Base-by-base conservation (phyloP, 2,329 filamentous ascomycete genomes). In the Exophiala spinifera region DNA sequence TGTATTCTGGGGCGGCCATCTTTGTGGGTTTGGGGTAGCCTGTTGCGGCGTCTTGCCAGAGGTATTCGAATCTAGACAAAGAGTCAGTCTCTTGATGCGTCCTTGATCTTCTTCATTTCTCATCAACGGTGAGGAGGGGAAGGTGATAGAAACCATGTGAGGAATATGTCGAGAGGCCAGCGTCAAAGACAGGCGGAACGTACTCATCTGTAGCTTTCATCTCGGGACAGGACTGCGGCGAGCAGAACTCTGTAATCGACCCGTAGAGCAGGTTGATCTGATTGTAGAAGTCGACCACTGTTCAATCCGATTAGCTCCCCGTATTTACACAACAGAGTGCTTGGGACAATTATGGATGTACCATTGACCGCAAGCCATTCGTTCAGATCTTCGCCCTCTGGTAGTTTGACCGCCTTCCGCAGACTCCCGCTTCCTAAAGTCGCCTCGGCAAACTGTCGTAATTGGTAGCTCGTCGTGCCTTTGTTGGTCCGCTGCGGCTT, bases 171-270 rank as follows among this genome's bases (percentile, higher is more conserved):
- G 6, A 31, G 28, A 7, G 6, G 11, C 28, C 28, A 10, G 28
- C 28, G 23, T 5, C 23, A 25, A 25, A 25, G 7, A 31, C 28
- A 31, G 28, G 28, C 8, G 7, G 11, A 10, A 55, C 83, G 61
- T 80, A 94, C 87, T 99, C 94, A 75, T 99, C 95, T 8, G 94
- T 99, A n/a, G 94, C 94, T 75, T 99, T 99, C 94, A 99, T 99
- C 76, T 97, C 94, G 0, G 94, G 94, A 72, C 94, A 99, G 61
- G 91, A 91, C 70, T 94, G 88, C 28, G 94, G 92, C 21, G 94
- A 97, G 79, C 94, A 99, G 75, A 99, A 99, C 70, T 99, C 94
- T 56, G 94, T 99, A 70, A 99, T 99, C 63, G 94, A 94, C 56
- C 95, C 95, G 72, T 99, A 99, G 56, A 99, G 86, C 33, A 99